phyloP scores from a whole-genome alignment of 2,329 filamentous ascomycete genomes.

The Penicillium expansum region DNA sequence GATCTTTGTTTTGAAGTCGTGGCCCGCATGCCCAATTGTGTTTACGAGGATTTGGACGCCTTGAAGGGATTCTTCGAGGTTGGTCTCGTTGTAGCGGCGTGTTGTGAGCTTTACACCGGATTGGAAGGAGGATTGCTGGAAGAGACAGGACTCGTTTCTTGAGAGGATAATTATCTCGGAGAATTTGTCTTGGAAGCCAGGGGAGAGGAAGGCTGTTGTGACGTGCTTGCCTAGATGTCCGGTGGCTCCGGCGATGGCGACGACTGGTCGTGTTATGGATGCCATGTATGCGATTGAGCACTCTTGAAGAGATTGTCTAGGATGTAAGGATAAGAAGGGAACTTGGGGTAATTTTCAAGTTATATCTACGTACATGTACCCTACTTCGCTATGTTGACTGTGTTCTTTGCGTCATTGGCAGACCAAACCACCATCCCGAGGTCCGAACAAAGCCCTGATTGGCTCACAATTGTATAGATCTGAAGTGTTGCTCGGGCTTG shows the following conservation, averaged over 20 bases:
- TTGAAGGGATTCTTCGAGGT: conserved; percentile 24
- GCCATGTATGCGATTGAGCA: neutral
- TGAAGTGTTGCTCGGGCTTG: neutral
- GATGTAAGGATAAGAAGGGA: neutral
- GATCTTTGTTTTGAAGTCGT: conserved; percentile 31
- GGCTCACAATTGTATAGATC: neutral
- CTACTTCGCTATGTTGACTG: too few relatives aligned
- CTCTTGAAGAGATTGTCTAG: too few relatives aligned
- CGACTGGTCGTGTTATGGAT: conserved; percentile 2
- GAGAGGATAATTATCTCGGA: conserved; percentile 27
- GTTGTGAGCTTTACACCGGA: conserved; percentile 14
- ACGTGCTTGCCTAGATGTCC: conserved; percentile 16
- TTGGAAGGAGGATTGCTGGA: neutral
- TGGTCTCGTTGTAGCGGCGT: conserved; percentile 21
- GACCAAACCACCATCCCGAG: neutral
- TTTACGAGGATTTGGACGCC: conserved; percentile 36
- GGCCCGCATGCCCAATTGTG: conserved; percentile 26
- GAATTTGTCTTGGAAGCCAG: conserved; percentile 19
- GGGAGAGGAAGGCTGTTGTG: conserved; percentile 23
- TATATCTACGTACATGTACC: neutral
- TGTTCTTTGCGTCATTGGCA: too few relatives aligned
- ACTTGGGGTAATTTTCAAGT: neutral
- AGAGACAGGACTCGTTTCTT: conserved; percentile 6
- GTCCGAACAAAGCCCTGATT: neutral
- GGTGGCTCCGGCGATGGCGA: conserved; percentile 31